Evolutionary conservation across 2,329 filamentous ascomycete species (phyloP), one percentile per base, ranked within the genome.

Genomic region (Epichloe festucae): DNA sequence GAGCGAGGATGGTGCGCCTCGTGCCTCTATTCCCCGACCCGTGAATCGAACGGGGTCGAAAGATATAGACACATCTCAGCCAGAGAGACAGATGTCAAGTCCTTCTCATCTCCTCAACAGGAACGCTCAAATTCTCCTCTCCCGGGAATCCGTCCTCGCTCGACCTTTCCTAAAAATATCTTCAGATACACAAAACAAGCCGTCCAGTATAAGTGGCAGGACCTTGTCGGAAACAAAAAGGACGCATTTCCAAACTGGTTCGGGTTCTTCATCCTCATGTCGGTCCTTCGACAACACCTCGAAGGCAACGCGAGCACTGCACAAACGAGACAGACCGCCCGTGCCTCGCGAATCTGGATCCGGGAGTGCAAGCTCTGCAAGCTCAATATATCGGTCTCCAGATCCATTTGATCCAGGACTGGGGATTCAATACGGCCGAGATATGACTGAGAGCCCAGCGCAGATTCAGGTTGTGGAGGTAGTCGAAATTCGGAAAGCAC

Each of bases 361-460:
- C 65, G 62, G 60, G 39, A 70, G 69, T 50, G 70, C 67, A 11
- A 65, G 62, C 53, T 72, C 72, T 2, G 70, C 73, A 1, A 65
- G 67, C 38, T 47, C 31, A 21, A 5, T 38, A 21, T 62, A 68
- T 10, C 70, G 63, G 34, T 67, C 67, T 0, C 67, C 66, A 21
- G 61, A 60, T 3, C 67, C 68, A 3, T 50, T 65, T 5, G 71
- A 73, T 17, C 57, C 63, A 15, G 60, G 61, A 12, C 56, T 61
- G 21, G 62, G 62, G 10, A 58, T 65, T n/a, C 66, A 68, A 38
- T 58, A 70, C 36, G 73, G 76, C 54, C 67, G 69, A 41, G 63
- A 62, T 43, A 58, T 71, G 35, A 71, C 70, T 0, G 66, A 68
- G 38, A 76, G 71, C 44, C 72, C 73, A 0, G 66, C 66, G 40